A percentile compares a stretch with the other conserved stretches of the same genome.
These are phyloP conservation scores for Coniella lustricola DNA, from an alignment of 2,329 filamentous ascomycete species.

Conservation along the genomic window DNA sequence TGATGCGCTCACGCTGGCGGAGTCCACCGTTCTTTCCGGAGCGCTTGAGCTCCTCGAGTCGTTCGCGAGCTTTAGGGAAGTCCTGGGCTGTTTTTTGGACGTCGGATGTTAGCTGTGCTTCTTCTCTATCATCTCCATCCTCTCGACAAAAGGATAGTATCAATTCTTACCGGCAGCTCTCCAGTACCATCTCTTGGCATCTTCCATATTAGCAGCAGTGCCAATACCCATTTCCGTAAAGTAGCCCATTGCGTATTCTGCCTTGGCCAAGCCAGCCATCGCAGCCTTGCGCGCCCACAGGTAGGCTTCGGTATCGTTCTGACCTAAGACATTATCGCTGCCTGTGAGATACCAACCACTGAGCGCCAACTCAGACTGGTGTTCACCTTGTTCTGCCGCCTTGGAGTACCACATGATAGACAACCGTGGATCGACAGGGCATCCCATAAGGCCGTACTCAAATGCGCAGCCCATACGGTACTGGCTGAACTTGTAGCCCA, in stretches of 20 bases:
- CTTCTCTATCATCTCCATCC: neutral
- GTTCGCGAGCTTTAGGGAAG: conserved; percentile 85
- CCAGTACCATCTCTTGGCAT: conserved; percentile 98
- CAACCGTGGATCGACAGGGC: conserved; percentile 71
- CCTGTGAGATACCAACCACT: conserved; percentile 96
- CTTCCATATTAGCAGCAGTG: conserved; percentile 75
- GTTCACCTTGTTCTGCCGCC: conserved; percentile 87
- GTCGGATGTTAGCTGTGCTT: conserved; percentile 22
- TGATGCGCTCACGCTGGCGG: conserved; percentile 71
- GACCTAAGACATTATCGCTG: conserved; percentile 75
- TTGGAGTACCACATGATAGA: conserved; percentile 93
- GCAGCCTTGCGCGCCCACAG: conserved; percentile 95
- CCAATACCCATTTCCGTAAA: conserved; percentile 95
- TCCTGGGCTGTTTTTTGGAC: conserved; percentile 63
- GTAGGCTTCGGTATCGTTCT: conserved; percentile 93
- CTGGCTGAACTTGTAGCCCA: conserved; percentile 94
- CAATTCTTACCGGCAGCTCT: conserved; percentile 78
- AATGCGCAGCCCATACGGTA: conserved; percentile 81
- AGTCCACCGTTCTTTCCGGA: conserved; percentile 65
- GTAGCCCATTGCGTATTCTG: conserved; percentile 97
- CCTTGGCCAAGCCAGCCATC: conserved; percentile 79
- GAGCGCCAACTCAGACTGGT: conserved; percentile 79
- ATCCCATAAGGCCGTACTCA: conserved; percentile 82
- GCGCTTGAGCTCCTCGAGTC: conserved; percentile 84
- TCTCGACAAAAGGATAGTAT: conserved; percentile 23